These are phyloP conservation scores for Calonectria ilicicola DNA, from an alignment of 2,329 filamentous ascomycete species.

Conservation along the genomic window DNA sequence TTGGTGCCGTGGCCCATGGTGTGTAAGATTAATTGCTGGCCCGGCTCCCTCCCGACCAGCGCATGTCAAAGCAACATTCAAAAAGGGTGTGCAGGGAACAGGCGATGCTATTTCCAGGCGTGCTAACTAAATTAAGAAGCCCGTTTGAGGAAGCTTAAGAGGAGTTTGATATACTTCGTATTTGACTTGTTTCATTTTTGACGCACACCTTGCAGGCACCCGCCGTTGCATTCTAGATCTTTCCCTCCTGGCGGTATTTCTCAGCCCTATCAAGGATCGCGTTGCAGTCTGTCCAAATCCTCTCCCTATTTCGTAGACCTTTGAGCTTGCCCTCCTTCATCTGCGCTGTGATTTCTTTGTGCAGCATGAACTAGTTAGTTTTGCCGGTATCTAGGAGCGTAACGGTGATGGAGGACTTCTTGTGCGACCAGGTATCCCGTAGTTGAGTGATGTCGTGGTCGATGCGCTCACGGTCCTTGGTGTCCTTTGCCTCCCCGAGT, in stretches of 20 bases:
- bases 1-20: neutral
- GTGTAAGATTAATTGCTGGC: constrained; percentile 15
- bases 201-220: neutral
- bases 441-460: neutral
- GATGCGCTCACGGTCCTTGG: neutral
- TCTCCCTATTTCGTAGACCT: constrained; percentile 16
- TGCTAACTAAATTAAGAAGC: neutral
- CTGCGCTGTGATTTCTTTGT: neutral
- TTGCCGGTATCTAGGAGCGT: neutral
- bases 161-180: neutral
- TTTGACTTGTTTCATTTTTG: neutral
- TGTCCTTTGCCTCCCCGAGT: neutral
- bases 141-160: neutral
- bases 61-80: neutral
- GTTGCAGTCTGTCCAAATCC: constrained; percentile 23
- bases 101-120: neutral
- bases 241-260: constrained; percentile 7
- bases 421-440: neutral
- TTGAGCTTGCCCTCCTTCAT: neutral
- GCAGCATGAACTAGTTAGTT: constrained; percentile 18
- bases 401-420: neutral
- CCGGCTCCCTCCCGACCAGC: neutral
- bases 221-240: constrained; percentile 7
- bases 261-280: constrained; percentile 7
- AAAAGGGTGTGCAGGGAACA: neutral